Conservation (phyloP, 2,329 filamentous ascomycete genomes). For the Ascochyta lentis region DNA sequence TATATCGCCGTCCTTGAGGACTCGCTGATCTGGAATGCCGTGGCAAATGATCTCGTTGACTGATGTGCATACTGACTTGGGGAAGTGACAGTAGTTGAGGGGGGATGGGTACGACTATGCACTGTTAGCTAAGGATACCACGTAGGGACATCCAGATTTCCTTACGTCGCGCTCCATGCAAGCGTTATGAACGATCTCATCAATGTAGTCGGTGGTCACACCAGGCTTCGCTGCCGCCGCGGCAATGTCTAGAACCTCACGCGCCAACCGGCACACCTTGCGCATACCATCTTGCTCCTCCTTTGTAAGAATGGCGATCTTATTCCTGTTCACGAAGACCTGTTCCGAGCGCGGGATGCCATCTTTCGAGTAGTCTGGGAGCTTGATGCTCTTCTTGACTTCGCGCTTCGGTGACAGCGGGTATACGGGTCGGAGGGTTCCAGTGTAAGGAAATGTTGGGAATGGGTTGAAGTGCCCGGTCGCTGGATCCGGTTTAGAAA, state of each 20-base stretch:
- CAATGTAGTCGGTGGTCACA: conserved; percentile 93
- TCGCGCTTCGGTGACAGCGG: conserved; percentile 48
- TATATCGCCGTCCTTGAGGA: conserved; percentile 90
- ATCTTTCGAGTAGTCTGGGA: conserved; percentile 87
- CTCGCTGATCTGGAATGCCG: conserved; percentile 91
- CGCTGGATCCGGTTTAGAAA: conserved; percentile 91
- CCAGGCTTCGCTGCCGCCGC: conserved; percentile 85
- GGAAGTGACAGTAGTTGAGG: conserved; percentile 94
- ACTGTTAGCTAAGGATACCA: conserved; percentile 22
- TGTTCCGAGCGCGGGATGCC: conserved; percentile 75
- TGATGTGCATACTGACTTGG: conserved; percentile 97
- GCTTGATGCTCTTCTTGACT: conserved; percentile 79
- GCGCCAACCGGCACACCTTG: conserved; percentile 83
- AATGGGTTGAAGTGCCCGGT: conserved; percentile 92
- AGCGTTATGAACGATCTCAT: conserved; percentile 93
- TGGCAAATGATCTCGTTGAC: conserved; percentile 98
- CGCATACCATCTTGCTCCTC: conserved; percentile 88
- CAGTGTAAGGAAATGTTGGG: conserved; percentile 83
- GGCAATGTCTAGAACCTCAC: conserved; percentile 92
- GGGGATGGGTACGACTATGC: conserved; percentile 91
- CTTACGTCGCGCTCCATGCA: conserved; percentile 90
- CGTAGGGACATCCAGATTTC: conserved; percentile 2
- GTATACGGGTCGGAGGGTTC: conserved; percentile 83
- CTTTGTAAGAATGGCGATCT: conserved; percentile 81
- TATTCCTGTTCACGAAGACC: conserved; percentile 73